phyloP scores from a whole-genome alignment of 768 basidiomycete species.

The Rhodotorula paludigena region DNA sequence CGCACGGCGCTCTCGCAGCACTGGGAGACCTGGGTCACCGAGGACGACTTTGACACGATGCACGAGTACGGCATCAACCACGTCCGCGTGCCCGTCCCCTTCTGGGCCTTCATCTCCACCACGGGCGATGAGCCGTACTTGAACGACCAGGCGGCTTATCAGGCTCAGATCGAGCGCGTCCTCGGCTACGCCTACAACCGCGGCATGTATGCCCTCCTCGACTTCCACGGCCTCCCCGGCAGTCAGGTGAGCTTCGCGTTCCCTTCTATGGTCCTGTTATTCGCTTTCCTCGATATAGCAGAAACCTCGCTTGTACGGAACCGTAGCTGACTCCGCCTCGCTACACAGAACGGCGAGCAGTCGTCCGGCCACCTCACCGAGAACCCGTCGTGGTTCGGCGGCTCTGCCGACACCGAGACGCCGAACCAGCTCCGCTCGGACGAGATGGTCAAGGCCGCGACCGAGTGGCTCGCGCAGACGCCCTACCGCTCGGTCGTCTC shows the following conservation, averaged over 20 bases:
- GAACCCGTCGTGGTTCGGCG: slow-evolving; percentile 16
- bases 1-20: slow-evolving; percentile 43
- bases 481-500: slow-evolving; percentile 42
- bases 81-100: slow-evolving; percentile 42
- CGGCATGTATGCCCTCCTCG: slow-evolving; percentile 42
- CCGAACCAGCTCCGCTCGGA: slow-evolving; percentile 36
- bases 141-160: slow-evolving; percentile 39
- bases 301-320: too few species aligned
- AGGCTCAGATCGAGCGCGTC: slow-evolving; percentile 38
- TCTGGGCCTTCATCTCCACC: slow-evolving; percentile 42
- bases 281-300: too few species aligned
- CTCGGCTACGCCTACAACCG: slow-evolving; percentile 34
- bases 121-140: slow-evolving; percentile 33
- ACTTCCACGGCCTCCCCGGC: slow-evolving; percentile 43
- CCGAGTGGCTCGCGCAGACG: slow-evolving; percentile 37
- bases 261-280: too few species aligned
- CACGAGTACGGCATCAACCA: slow-evolving; percentile 40
- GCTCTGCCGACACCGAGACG: slow-evolving; percentile 13
- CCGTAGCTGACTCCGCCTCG: too few species aligned
- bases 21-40: slow-evolving; percentile 49
- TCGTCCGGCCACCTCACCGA: slow-evolving; percentile 38
- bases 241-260: too few species aligned
- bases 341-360: slow-evolving; percentile 44
- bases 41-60: slow-evolving; percentile 45
- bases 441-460: slow-evolving; percentile 38